phyloP scores from a whole-genome alignment of 2,329 filamentous ascomycete species.

The Colletotrichum cuscutae region DNA sequence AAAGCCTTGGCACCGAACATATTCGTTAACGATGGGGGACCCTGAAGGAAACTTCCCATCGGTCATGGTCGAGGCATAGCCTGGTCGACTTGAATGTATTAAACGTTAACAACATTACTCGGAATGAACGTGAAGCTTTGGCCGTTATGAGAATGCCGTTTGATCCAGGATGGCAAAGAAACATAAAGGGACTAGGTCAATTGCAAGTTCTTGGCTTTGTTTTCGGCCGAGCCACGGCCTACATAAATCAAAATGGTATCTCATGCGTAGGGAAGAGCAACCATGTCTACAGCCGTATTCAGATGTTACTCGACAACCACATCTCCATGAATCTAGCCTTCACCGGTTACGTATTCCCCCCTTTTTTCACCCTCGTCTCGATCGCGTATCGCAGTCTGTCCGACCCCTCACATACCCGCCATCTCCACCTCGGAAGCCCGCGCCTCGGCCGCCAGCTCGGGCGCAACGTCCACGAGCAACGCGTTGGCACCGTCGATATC shows the following conservation, averaged over 20 bases:
- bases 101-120: neutral
- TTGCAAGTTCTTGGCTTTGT: neutral
- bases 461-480: slow-evolving; percentile 57
- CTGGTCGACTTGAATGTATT: neutral
- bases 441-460: slow-evolving; percentile 61
- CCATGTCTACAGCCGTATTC: neutral
- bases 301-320: neutral
- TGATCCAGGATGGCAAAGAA: neutral
- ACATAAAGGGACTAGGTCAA: neutral
- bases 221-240: neutral
- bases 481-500: slow-evolving; percentile 66
- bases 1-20: slow-evolving; percentile 1
- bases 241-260: neutral
- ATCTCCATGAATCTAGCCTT: neutral
- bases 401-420: slow-evolving; percentile 32
- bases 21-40: neutral
- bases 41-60: neutral
- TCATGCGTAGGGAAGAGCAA: neutral
- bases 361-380: too few species aligned
- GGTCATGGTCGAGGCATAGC: neutral
- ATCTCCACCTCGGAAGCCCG: slow-evolving; percentile 56
- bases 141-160: neutral
- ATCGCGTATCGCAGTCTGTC: too few species aligned
- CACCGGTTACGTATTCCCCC: neutral
- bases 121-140: neutral